Evolutionary conservation across 306 rosid species (phyloP).

Genomic region (Dalbergia cochinchinensis): DNA sequence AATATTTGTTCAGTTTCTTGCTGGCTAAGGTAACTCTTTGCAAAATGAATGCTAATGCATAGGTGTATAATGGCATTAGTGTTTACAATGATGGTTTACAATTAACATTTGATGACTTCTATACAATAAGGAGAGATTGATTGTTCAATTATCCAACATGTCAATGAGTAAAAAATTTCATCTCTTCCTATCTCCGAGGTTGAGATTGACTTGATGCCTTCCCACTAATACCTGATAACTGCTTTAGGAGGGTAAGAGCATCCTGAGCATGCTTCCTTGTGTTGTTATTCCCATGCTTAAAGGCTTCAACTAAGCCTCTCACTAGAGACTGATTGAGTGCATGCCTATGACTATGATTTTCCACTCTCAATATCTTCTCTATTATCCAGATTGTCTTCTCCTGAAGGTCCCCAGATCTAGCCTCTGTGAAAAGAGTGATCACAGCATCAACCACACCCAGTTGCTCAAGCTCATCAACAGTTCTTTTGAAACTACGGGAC

Average conservation of each 20-base stretch:
- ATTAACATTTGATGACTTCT: slow-evolving; percentile 24
- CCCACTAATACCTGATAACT: slow-evolving; percentile 56
- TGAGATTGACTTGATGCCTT: slow-evolving; percentile 44
- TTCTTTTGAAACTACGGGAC: slow-evolving; percentile 50
- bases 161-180: not conserved
- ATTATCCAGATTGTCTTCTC: slow-evolving; percentile 64
- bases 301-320: slow-evolving; percentile 65
- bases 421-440: slow-evolving; percentile 54
- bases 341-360: slow-evolving; percentile 47
- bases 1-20: not conserved
- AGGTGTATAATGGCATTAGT: not conserved
- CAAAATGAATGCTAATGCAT: slow-evolving; percentile 13
- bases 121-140: slow-evolving; percentile 30
- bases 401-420: slow-evolving; percentile 57
- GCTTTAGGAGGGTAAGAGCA: slow-evolving; percentile 61
- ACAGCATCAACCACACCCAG: slow-evolving; percentile 55
- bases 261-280: slow-evolving; percentile 58
- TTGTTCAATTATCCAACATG: slow-evolving; percentile 30
- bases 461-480: slow-evolving; percentile 55
- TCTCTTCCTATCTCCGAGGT: slow-evolving; percentile 34
- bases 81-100: not conserved
- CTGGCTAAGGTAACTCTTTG: not conserved
- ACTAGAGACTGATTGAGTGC: slow-evolving; percentile 63
- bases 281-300: slow-evolving; percentile 58
- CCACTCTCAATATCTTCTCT: slow-evolving; percentile 62